phyloP scores from a whole-genome alignment of 75 land plant species.

The Cunninghamia lanceolata region DNA sequence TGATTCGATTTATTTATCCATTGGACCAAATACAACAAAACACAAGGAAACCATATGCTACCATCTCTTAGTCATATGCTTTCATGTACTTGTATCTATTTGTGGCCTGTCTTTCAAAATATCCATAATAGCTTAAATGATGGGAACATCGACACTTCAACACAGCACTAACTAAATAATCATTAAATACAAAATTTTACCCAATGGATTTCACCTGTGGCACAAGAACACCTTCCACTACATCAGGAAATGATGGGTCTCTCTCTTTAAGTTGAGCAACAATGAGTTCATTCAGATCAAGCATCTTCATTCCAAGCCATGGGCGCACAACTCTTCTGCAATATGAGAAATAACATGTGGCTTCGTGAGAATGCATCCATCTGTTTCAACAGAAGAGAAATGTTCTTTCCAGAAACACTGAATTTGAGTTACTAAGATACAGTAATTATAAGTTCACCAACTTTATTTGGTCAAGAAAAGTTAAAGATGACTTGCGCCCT shows the following conservation, averaged over 20 bases:
- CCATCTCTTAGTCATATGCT: background rate
- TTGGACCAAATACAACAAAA: background rate
- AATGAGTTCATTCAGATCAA: slow-evolving; percentile 77
- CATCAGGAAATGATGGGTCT: slow-evolving; percentile 73
- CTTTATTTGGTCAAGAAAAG: background rate
- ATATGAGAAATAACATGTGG: background rate
- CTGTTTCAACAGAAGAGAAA: background rate
- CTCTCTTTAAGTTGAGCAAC: slow-evolving; percentile 79
- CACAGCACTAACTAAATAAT: background rate
- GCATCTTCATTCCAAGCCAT: slow-evolving; percentile 96
- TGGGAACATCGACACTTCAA: background rate
- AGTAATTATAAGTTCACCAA: background rate
- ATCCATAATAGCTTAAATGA: background rate
- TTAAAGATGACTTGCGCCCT: background rate
- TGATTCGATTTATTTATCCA: background rate
- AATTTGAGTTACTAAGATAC: background rate
- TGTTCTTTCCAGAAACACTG: background rate
- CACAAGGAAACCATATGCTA: background rate
- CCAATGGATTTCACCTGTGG: slow-evolving; percentile 62
- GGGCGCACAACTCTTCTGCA: slow-evolving; percentile 90
- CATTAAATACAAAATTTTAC: background rate
- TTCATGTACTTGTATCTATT: background rate
- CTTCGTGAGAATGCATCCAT: background rate
- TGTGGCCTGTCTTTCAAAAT: background rate
- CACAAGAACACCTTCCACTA: slow-evolving; percentile 67